These are phyloP conservation scores for Trametes pubescens DNA, from an alignment of 1,284 basidiomycete species.

Conservation along the genomic window DNA sequence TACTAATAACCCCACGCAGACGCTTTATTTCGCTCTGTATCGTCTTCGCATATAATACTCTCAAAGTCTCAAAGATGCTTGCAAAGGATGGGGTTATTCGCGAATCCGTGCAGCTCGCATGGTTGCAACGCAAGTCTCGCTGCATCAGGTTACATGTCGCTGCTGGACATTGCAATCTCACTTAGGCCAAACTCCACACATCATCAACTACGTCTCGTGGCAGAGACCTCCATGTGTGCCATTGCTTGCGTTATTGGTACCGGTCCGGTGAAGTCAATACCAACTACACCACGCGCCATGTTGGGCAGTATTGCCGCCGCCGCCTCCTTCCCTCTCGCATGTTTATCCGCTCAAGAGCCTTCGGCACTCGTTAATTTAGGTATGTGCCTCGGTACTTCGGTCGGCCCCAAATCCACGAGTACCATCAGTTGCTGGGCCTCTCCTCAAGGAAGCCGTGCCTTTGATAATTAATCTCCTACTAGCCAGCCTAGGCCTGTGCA, in stretches of 20 bases:
- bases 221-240: too few relatives aligned
- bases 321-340: background rate
- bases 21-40: slow-evolving; percentile 10
- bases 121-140: too few relatives aligned
- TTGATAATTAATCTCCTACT: background rate
- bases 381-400: background rate
- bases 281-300: too few relatives aligned
- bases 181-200: too few relatives aligned
- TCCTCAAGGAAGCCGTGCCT: background rate
- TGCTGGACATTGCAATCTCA: too few relatives aligned
- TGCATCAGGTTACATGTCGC: too few relatives aligned
- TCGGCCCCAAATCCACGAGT: background rate
- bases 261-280: too few relatives aligned
- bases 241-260: too few relatives aligned
- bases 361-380: background rate
- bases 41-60: slow-evolving; percentile 10
- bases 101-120: too few relatives aligned
- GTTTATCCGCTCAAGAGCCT: background rate
- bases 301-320: too few relatives aligned
- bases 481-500: background rate
- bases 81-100: background rate
- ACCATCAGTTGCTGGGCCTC: background rate
- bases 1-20: slow-evolving; percentile 5
- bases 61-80: background rate
- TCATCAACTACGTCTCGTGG: too few relatives aligned